Base-by-base conservation (phyloP, 805 yeast species). In the Candida nitratophila region DNA sequence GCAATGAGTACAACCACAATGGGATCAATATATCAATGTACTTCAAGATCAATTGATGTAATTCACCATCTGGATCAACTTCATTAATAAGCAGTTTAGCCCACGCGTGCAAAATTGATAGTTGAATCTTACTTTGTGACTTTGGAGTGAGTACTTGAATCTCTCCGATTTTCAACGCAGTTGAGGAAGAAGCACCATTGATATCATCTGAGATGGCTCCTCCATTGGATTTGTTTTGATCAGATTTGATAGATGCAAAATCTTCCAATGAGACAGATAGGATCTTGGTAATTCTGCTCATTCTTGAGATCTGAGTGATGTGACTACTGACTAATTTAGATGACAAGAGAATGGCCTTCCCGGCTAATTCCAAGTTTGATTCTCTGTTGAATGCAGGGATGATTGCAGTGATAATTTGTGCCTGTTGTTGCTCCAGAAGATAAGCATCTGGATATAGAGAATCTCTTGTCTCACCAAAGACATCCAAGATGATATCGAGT, bases 371-470 rank as follows among this genome's bases (percentile, higher is more conserved):
- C 1, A 95, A 78, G 12, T 83, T 81, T 45, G 89, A 81, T 17
- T 81, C 90, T 3, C 74, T 68, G 30, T 74, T 74, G 64, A 93
- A 91, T 11, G 95, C 87, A 0, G 97, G 96, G 40, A 88, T 76
- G 44, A 91, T 70, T 0, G 98, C 95, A 46, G 96, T 83, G 10
- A 86, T 82, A 10, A 93, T 86, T 53, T 88, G 96, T 0, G 98
- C 98, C 55, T 93, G 96, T 55, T 86, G 96, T 62, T 90, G 97
- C 51, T 86, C 96, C 37, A 91, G 65, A 10, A 89, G 70, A 0
- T 91, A 76, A 15, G 76, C 74, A 3, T 81, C 79, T 0, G 86
- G 83, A 52, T 81, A 83, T 26, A 85, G 73, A 0, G 91, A 88
- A 57, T 86, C 96, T 11, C 69, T 74, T 40, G 79, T 62, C 22